These are phyloP conservation scores for Rhamnella rubrinervis DNA, from an alignment of 331 rosid genomes.

Conservation along the genomic window DNA sequence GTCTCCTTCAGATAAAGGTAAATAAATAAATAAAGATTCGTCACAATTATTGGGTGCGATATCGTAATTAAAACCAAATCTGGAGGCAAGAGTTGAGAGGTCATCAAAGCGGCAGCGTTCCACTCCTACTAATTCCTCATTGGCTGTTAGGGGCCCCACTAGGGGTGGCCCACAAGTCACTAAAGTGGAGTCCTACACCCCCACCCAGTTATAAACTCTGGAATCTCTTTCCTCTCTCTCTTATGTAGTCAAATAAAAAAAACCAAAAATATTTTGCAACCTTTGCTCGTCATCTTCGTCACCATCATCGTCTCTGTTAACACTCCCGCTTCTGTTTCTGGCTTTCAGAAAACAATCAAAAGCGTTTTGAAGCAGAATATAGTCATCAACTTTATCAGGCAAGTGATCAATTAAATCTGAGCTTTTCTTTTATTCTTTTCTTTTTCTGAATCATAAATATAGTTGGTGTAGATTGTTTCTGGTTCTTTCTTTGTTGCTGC, in stretches of 20 bases:
- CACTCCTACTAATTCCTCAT: constrained; percentile 21
- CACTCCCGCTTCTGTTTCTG: constrained; percentile 1
- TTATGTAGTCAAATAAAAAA: neutral
- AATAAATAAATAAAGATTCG: neutral
- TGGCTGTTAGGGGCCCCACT: constrained; percentile 34
- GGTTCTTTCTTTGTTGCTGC: neutral
- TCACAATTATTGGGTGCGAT: neutral
- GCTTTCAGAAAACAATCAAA: too few relatives aligned
- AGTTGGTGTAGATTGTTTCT: neutral
- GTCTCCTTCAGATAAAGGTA: too few relatives aligned
- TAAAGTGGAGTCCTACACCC: constrained; percentile 14
- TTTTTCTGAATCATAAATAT: neutral
- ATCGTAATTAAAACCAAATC: constrained; percentile 35
- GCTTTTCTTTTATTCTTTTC: neutral
- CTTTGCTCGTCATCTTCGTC: constrained; percentile 15
- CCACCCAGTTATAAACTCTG: constrained; percentile 1
- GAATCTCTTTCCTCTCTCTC: constrained; percentile 14
- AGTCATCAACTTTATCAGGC: constrained; percentile 41
- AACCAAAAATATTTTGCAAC: neutral
- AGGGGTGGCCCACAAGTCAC: constrained; percentile 9
- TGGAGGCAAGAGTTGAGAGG: constrained; percentile 16
- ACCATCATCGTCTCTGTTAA: neutral
- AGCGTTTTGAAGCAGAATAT: constrained; percentile 17
- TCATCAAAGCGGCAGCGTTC: constrained; percentile 23
- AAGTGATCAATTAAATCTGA: constrained; percentile 11